Base-by-base conservation (phyloP, 805 yeast genomes). In the Blastobotrys attinorum region DNA sequence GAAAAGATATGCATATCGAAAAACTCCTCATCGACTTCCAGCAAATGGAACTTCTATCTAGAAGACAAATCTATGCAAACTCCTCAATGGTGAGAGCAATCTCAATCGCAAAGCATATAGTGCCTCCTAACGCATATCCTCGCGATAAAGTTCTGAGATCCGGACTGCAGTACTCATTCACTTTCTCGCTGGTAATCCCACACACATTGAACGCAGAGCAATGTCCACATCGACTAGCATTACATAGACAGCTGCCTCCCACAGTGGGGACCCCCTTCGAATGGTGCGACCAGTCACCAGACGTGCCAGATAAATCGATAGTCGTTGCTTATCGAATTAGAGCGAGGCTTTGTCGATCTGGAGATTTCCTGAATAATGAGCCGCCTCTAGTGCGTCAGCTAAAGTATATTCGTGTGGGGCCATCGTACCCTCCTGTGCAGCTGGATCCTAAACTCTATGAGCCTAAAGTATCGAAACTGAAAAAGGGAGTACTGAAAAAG, bases 171-270 rank as follows among this genome's bases (percentile, higher is more conserved):
- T 49, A 49, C 37, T 22, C 39, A 6, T 49, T 47, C 27, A 15
- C 37, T n/a, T 49, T 41, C 33, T 49, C 53, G 5, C 5, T 49
- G 17, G 42, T 33, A 8, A 40, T 49, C 6, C 53, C 53, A 2
- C 42, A 38, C 13, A 4, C 15, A 15, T 13, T 44, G 11, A 23
- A 44, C 10, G 37, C 17, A 15, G 27, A 22, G 5, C 13, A 21
- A 2, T 45, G 52, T 38, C 11, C 29, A 25, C 10, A 17, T 6
- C 29, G 15, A 15, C 40, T 38, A 4, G 33, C 40, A n/a, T 10
- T 38, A n/a, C 40, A 38, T 29, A 11, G n/a, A 10, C 40, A 38
- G n/a, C 29, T 38, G 31, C 40, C 40, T 5, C 40, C 40, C 17
- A 38, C 31, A 13, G 31, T 38, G 15, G 40, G 40, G 11, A n/a